phyloP scores from a whole-genome alignment of 768 basidiomycete species.

The Suillus discolor region DNA sequence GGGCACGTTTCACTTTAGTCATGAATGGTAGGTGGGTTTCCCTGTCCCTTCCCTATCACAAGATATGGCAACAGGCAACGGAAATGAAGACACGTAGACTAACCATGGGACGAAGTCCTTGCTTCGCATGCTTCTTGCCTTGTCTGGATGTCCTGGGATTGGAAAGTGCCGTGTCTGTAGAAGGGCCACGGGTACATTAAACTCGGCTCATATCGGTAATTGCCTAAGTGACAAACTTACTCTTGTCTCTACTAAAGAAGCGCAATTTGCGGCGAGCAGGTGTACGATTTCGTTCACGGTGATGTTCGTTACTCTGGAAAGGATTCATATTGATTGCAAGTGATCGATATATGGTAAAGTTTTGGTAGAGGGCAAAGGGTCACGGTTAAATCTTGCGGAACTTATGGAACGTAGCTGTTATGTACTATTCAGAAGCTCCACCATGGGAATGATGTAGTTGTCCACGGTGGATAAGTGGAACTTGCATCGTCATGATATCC shows the following conservation, averaged over 20 bases:
- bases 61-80: slow-evolving; percentile 7
- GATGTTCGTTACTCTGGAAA: not conserved
- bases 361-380: not conserved
- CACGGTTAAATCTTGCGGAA: not conserved
- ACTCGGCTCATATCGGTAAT: slow-evolving; percentile 4
- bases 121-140: slow-evolving; percentile 50
- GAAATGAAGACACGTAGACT: slow-evolving; percentile 18
- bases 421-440: not conserved
- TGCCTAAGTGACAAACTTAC: slow-evolving; percentile 32
- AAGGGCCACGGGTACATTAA: slow-evolving; percentile 17
- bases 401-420: not conserved
- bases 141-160: slow-evolving; percentile 51
- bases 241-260: slow-evolving; percentile 35
- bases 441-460: no score
- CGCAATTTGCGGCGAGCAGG: slow-evolving; percentile 11
- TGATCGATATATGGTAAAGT: not conserved
- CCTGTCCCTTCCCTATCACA: slow-evolving; percentile 41
- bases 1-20: slow-evolving; percentile 51
- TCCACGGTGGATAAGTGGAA: not conserved
- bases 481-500: not conserved
- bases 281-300: not conserved
- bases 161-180: slow-evolving; percentile 47
- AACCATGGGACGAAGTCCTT: slow-evolving; percentile 49
- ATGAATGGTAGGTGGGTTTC: slow-evolving; percentile 50
- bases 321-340: slow-evolving; percentile 5